Evolutionary conservation across 2,329 filamentous ascomycete species (phyloP).

Genomic region (Ophiostoma novo-ulmi): DNA sequence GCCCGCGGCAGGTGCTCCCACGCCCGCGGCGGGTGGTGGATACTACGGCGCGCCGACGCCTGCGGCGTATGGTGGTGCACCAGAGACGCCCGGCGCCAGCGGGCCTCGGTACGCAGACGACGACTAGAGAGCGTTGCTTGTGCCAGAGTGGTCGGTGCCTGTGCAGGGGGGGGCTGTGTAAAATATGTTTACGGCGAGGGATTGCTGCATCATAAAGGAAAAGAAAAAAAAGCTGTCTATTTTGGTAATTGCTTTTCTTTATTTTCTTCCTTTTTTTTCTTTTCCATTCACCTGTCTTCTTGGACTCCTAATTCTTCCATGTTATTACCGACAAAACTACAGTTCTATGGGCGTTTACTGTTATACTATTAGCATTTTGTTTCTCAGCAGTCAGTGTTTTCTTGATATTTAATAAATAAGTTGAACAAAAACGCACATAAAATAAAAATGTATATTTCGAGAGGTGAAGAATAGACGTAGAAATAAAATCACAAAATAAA

Average conservation of each 20-base stretch:
- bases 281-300: background rate
- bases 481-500: background rate
- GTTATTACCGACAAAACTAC: slow-evolving; percentile 11
- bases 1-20: slow-evolving; percentile 61
- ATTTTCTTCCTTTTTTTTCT: background rate
- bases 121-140: slow-evolving; percentile 33
- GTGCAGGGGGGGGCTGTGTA: background rate
- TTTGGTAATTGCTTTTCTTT: background rate
- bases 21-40: slow-evolving; percentile 56
- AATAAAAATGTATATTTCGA: too few species aligned
- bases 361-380: background rate
- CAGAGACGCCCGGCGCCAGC: slow-evolving; percentile 58
- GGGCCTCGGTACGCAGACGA: slow-evolving; percentile 52
- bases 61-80: slow-evolving; percentile 51
- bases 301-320: background rate
- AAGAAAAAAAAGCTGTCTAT: background rate
- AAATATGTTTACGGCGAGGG: background rate
- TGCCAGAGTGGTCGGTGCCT: slow-evolving; percentile 2
- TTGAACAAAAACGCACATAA: background rate
- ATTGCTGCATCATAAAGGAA: background rate
- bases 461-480: too few species aligned
- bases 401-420: background rate
- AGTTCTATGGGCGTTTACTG: slow-evolving; percentile 7
- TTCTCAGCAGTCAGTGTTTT: background rate
- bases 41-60: slow-evolving; percentile 61